Evolutionary conservation across 116 monocot species (phyloP), one percentile per base, ranked within the genome.

Genomic region (Cymodocea nodosa): DNA sequence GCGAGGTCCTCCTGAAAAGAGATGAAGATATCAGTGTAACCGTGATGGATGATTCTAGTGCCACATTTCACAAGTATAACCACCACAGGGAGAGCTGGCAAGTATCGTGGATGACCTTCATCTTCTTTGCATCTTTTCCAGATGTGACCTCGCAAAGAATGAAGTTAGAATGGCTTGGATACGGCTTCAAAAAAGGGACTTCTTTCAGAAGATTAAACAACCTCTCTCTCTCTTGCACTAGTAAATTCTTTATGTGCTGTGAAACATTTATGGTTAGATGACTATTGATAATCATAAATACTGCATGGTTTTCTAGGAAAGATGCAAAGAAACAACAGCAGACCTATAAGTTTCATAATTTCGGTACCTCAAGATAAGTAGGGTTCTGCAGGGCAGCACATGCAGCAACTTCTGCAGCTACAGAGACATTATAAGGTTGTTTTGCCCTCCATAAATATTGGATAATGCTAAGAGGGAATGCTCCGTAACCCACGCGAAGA

Each of bases 381-480:
- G 83, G 81, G 62, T 98, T 98, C 56, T 84, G 72, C 63, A 98
- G 66, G 50, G 92, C 91, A 19, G 88, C 92, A 71, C 87, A 91
- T 35, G 97, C 97, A 69, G 92, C 79, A 61, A 98, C 78, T 79
- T 89, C 89, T 48, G 97, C 97, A 49, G 97, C 89, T 24, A 98
- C 97, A 67, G 92, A 98, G 18, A 98, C 97, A 81, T 98, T 98
- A 68, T 98, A 98, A 7, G 97, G 97, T 79, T 98, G 97, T 65
- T 91, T 98, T 61, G 97, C 97, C 24, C 97, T 81, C 97, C 97
- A 98, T 59, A 98, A 52, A 74, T 86, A 98, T 78, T 88, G 58
- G 20, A 98, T 91, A 44, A 98, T 83, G 74, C 97, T 98, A 50
- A 84, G 85, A 66, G 97, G 97, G 89, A 98, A 98, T 64, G 97